Percentiles rank a stretch among this genome's conserved stretches.
phyloP scores from a whole-genome alignment of 2,329 filamentous ascomycete species.

The Aspergillus hortae region DNA sequence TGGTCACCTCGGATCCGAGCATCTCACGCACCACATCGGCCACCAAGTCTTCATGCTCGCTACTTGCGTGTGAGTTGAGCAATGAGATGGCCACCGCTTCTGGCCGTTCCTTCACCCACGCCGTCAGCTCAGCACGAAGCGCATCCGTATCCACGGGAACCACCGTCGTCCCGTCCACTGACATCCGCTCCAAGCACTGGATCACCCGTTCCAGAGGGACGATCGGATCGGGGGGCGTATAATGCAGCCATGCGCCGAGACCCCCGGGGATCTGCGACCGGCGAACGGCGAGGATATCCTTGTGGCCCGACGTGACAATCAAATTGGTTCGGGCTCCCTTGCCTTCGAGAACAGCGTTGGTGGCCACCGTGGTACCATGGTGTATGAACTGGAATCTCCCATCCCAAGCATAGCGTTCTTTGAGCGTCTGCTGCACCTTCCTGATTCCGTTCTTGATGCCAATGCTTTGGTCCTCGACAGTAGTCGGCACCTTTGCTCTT shows the following conservation, averaged over 20 bases:
- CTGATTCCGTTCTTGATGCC: conserved; percentile 46
- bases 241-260: conserved; percentile 50
- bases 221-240: conserved; percentile 45
- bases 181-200: conserved; percentile 44
- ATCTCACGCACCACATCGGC: conserved; percentile 40
- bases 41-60: conserved; percentile 40
- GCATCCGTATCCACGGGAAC: conserved; percentile 1
- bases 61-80: conserved; percentile 47
- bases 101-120: conserved; percentile 16
- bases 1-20: conserved; percentile 40
- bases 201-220: conserved; percentile 49
- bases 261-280: conserved; percentile 52
- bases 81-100: conserved; percentile 48
- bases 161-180: conserved; percentile 41
- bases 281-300: conserved; percentile 46
- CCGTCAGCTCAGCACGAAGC: no score
- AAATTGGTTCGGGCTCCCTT: conserved; percentile 49
- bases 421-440: conserved; percentile 39
- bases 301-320: conserved; percentile 49
- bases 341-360: conserved; percentile 49
- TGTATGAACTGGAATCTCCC: conserved; percentile 49
- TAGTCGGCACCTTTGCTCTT: conserved; percentile 47
- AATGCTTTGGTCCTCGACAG: conserved; percentile 45
- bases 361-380: conserved; percentile 49
- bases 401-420: conserved; percentile 38